Base-by-base conservation (phyloP, 2,329 filamentous ascomycete genomes). In the Peltaster fructicola region DNA sequence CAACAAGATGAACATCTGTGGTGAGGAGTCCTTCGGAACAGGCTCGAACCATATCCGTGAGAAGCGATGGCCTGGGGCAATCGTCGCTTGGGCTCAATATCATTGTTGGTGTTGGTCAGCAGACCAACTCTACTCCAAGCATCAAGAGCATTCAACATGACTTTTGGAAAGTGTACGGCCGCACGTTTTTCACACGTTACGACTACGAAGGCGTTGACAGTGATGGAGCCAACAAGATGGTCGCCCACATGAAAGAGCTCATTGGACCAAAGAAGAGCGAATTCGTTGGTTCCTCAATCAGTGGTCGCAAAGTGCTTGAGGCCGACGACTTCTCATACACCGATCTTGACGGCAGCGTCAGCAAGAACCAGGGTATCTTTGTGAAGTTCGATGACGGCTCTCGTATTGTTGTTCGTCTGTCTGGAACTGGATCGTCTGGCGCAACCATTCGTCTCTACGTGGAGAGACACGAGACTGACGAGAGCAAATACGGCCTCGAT, bases 1-100 rank as follows among this genome's bases (percentile, higher is more conserved):
- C 37, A 64, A 91, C 57, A 92, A 91, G 65, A 75, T 93, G 48
- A 92, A 88, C 46, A 98, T 98, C 51, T 98, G 88, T 49, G 88
- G 88, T 30, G 88, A 98, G 58, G 88, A 98, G 65, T 88, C 78
- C 37, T 98, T 98, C 53, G 88, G 88, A 39, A 98, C 88, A 7
- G 88, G 88, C 18, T 91, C 79, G 56, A 93, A 98, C 63, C 88
- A 98, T 57, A 92, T 98, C 48, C 81, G 88, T 41, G 88, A 98
- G 63, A 98, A 98, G 68, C 88, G 98, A 47, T 88, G 88, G 34
- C 68, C 98, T 20, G 98, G 88, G 88, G 88, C 88, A 32, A 69
- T 98, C 34, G 77, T 93, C 26, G 88, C 88, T 15, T 98, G 88
- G 88, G n/a, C 61, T 98, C 44, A 98, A 98, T 64, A 92, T 98